Percentiles rank a stretch among this genome's conserved stretches.
Evolutionary conservation across 805 yeast genomes (phyloP).

Genomic region (Schwanniomyces polymorphus): DNA sequence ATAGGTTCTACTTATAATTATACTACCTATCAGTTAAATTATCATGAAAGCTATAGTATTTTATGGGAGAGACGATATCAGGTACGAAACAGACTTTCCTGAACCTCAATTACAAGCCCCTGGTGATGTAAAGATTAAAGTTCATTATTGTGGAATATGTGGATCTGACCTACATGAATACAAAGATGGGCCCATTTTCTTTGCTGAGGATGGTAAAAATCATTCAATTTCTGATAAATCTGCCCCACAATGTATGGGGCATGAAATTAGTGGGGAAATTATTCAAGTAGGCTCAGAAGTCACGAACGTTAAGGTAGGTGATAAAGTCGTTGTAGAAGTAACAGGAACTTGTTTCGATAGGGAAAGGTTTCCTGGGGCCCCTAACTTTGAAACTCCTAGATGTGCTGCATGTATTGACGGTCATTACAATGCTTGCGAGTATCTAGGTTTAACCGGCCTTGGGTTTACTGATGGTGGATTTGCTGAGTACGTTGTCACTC

Average conservation of each 20-base stretch:
- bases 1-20: no score
- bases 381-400: constrained; percentile 16
- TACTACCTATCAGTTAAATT: background rate
- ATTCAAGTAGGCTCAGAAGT: constrained; percentile 59
- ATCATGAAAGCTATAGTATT: constrained; percentile 24
- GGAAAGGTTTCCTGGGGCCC: constrained; percentile 35
- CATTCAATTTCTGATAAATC: constrained; percentile 49
- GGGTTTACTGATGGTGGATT: constrained; percentile 60
- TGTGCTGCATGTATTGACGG: constrained; percentile 55
- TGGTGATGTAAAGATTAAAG: constrained; percentile 55
- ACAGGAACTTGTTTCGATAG: constrained; percentile 57
- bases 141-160: constrained; percentile 64
- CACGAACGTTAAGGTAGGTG: constrained; percentile 55
- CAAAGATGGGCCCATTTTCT: constrained; percentile 59
- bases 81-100: constrained; percentile 21
- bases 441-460: constrained; percentile 51
- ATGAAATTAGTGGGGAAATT: constrained; percentile 65
- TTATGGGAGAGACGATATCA: constrained; percentile 18
- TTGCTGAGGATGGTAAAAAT: constrained; percentile 23
- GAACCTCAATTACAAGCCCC: constrained; percentile 19
- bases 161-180: constrained; percentile 63
- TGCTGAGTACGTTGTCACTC: constrained; percentile 48
- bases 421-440: constrained; percentile 51
- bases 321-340: constrained; percentile 65
- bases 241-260: constrained; percentile 52